These are phyloP conservation scores for Leccinum fibrillosum DNA, from an alignment of 768 basidiomycete genomes.

Conservation along the genomic window DNA sequence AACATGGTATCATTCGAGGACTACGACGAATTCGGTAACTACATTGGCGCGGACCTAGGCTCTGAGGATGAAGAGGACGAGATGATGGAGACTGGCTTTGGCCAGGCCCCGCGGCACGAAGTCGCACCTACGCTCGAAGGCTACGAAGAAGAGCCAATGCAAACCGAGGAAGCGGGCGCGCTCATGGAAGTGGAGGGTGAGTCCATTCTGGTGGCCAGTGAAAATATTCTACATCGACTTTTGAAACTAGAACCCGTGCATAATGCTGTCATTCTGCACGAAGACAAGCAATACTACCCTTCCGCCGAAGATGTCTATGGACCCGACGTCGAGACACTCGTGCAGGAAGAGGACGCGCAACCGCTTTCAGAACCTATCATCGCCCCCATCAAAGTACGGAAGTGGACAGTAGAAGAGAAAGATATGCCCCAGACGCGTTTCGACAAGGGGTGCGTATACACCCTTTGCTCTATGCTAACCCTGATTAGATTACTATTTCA, in stretches of 20 bases:
- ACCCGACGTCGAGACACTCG: slow-evolving; percentile 89
- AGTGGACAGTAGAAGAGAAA: slow-evolving; percentile 94
- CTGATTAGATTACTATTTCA: slow-evolving; percentile 32
- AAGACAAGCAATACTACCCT: slow-evolving; percentile 98
- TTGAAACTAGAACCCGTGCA: slow-evolving; percentile 61
- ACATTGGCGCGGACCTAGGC: slow-evolving; percentile 92
- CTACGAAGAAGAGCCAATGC: slow-evolving; percentile 69
- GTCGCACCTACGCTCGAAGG: slow-evolving; percentile 71
- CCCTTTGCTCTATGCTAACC: neutral
- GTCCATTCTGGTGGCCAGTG: slow-evolving; percentile 14
- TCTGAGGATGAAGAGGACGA: slow-evolving; percentile 70
- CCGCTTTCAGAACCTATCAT: slow-evolving; percentile 93
- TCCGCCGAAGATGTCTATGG: slow-evolving; percentile 92
- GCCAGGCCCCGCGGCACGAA: slow-evolving; percentile 33
- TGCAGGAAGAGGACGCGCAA: slow-evolving; percentile 98
- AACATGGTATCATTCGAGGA: slow-evolving; percentile 65
- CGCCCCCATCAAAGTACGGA: slow-evolving; percentile 90
- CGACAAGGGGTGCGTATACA: slow-evolving; percentile 78
- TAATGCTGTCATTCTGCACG: slow-evolving; percentile 86
- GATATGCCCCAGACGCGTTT: slow-evolving; percentile 96
- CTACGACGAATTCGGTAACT: slow-evolving; percentile 96
- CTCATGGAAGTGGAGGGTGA: slow-evolving; percentile 86
- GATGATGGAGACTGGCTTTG: slow-evolving; percentile 49
- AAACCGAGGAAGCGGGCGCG: slow-evolving; percentile 54
- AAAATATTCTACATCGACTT: slow-evolving; percentile 1